A percentile compares a stretch with the other conserved stretches of the same genome.
Conservation (phyloP, 192 early-diverging fungal genomes). For the Rhizophagus clarus region DNA sequence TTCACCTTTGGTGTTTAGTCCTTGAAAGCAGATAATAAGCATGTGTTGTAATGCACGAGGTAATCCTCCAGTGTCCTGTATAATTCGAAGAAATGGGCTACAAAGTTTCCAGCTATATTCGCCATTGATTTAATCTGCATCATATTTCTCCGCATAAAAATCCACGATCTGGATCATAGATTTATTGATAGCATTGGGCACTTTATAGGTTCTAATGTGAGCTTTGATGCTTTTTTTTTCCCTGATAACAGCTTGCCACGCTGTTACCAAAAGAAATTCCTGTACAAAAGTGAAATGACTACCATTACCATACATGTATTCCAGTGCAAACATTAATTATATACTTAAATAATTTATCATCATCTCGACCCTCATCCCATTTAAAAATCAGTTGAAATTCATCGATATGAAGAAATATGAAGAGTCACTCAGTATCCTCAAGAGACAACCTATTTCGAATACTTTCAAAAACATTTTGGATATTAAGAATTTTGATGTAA, state of each 20-base stretch:
- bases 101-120: slow-evolving; percentile 28
- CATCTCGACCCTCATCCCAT: neutral
- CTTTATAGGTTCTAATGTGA: slow-evolving; percentile 21
- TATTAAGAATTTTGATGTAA: slow-evolving; percentile 26
- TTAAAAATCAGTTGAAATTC: slow-evolving; percentile 13
- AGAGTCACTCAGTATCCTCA: neutral
- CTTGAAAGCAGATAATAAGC: slow-evolving; percentile 16
- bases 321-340: neutral
- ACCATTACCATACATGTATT: too few relatives aligned
- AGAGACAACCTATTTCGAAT: slow-evolving; percentile 21
- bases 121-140: slow-evolving; percentile 8
- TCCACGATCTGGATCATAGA: slow-evolving; percentile 24
- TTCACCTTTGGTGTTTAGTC: neutral
- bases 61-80: slow-evolving; percentile 33
- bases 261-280: slow-evolving; percentile 11
- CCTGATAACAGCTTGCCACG: slow-evolving; percentile 18
- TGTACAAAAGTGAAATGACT: neutral
- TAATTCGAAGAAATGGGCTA: slow-evolving; percentile 20
- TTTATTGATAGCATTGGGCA: slow-evolving; percentile 18
- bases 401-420: slow-evolving; percentile 21
- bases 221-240: slow-evolving; percentile 20
- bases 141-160: slow-evolving; percentile 17
- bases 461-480: slow-evolving; percentile 1
- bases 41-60: slow-evolving; percentile 22
- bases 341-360: neutral